Conservation (phyloP, 2,329 filamentous ascomycete species). For the Aspergillus sp. region DNA sequence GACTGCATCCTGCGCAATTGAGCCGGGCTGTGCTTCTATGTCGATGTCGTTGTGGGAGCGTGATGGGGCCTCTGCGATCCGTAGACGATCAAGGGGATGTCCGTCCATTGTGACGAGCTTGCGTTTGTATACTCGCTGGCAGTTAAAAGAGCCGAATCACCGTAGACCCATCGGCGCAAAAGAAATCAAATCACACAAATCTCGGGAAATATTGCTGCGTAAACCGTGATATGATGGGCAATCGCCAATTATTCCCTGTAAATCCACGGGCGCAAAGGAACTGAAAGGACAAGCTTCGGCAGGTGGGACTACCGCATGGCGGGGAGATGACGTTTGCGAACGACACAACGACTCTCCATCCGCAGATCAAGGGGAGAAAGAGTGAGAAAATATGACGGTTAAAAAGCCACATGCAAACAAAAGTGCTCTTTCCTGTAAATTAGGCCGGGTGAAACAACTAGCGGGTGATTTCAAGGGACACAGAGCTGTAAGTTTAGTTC, state of each 20-base stretch:
- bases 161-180: background rate
- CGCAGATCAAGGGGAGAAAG: background rate
- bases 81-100: slow-evolving; percentile 33
- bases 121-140: background rate
- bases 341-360: background rate
- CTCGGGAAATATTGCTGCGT: background rate
- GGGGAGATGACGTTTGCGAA: slow-evolving; percentile 10
- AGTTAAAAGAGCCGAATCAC: background rate
- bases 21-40: slow-evolving; percentile 36
- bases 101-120: slow-evolving; percentile 29
- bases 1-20: slow-evolving; percentile 15
- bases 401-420: background rate
- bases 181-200: background rate
- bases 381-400: background rate
- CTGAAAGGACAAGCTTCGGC: background rate
- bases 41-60: slow-evolving; percentile 27
- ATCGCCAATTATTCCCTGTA: background rate
- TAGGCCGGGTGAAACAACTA: background rate
- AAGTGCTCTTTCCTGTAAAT: background rate
- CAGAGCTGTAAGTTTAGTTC: background rate
- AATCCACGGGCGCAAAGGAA: background rate
- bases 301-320: background rate
- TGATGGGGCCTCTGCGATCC: slow-evolving; percentile 15
- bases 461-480: background rate
- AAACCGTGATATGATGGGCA: background rate